Percentiles rank a stretch among this genome's conserved stretches.
These are phyloP conservation scores for Thalassiosira allenii DNA, from an alignment of 352 stramenopile genomes.

Conservation along the genomic window DNA sequence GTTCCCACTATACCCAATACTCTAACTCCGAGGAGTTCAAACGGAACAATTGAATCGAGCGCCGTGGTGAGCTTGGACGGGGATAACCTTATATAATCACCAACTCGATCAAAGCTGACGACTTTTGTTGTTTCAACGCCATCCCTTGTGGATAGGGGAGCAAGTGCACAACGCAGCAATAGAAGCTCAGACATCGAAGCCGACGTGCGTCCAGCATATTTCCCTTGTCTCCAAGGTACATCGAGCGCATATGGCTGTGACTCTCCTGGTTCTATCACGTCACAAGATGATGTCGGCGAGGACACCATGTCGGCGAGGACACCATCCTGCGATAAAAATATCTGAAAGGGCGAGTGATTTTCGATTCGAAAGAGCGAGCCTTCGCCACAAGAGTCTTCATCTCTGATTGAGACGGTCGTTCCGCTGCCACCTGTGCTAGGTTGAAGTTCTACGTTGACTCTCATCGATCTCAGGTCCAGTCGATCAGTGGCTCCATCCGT, in stretches of 20 bases:
- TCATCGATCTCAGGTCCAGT: constrained; percentile 29
- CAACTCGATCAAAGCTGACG: constrained; percentile 67
- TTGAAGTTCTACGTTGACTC: constrained; percentile 70
- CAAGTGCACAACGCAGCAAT: constrained; percentile 63
- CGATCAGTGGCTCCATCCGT: constrained; percentile 12
- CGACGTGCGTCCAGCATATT: constrained; percentile 72
- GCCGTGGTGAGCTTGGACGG: constrained; percentile 67
- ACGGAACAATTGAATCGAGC: constrained; percentile 34
- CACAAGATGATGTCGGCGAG: constrained; percentile 42
- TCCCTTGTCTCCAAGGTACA: constrained; percentile 79
- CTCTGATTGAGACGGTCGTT: constrained; percentile 75
- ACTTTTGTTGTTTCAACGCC: constrained; percentile 84
- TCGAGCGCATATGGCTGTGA: constrained; percentile 75
- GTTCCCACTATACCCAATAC: constrained; percentile 70
- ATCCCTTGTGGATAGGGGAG: constrained; percentile 65
- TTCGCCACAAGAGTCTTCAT: constrained; percentile 73
- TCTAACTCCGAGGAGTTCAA: constrained; percentile 62
- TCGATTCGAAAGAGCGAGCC: constrained; percentile 82
- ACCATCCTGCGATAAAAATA: constrained; percentile 81
- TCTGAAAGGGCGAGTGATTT: constrained; percentile 77
- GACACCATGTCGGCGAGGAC: constrained; percentile 66
- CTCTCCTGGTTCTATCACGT: constrained; percentile 56
- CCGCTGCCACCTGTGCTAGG: constrained; percentile 72
- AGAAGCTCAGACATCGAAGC: constrained; percentile 71
- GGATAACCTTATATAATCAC: constrained; percentile 71